A percentile compares a stretch with the other conserved stretches of the same genome.
Conservation (phyloP, 371 early-diverging fungal genomes). For the Mucor velutinosus region DNA sequence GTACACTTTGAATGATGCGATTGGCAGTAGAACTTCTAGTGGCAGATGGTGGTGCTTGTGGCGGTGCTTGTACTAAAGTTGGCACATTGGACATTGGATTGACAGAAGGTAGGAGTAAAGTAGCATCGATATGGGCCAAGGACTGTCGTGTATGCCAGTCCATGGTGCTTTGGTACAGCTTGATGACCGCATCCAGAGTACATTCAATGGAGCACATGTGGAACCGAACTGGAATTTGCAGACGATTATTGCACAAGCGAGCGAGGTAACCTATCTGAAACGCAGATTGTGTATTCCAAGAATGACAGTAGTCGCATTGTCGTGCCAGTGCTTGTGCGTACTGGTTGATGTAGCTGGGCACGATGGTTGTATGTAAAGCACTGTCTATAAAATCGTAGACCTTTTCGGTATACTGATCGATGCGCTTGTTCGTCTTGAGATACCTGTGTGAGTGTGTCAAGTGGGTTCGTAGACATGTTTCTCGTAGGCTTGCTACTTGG, state of each 20-base stretch:
- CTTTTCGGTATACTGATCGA: conserved; percentile 2
- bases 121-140: conserved; percentile 4
- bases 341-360: conserved; percentile 3
- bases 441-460: background rate
- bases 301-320: conserved; percentile 39
- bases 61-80: background rate
- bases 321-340: background rate
- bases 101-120: background rate
- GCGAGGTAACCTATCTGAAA: conserved; percentile 35
- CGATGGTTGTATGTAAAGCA: background rate
- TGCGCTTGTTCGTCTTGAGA: background rate
- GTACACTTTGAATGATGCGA: background rate
- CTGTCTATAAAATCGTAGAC: background rate
- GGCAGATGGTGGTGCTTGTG: background rate
- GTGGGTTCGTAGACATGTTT: conserved; percentile 6
- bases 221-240: conserved; percentile 35
- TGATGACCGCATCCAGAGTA: conserved; percentile 14
- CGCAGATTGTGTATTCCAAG: conserved; percentile 29
- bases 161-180: conserved; percentile 12
- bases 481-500: conserved; percentile 1
- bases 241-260: conserved; percentile 28
- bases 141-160: conserved; percentile 25
- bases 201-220: conserved; percentile 36
- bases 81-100: background rate
- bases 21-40: background rate